Evolutionary conservation across 345 rosid genomes (phyloP).

Genomic region (Acer negundo): DNA sequence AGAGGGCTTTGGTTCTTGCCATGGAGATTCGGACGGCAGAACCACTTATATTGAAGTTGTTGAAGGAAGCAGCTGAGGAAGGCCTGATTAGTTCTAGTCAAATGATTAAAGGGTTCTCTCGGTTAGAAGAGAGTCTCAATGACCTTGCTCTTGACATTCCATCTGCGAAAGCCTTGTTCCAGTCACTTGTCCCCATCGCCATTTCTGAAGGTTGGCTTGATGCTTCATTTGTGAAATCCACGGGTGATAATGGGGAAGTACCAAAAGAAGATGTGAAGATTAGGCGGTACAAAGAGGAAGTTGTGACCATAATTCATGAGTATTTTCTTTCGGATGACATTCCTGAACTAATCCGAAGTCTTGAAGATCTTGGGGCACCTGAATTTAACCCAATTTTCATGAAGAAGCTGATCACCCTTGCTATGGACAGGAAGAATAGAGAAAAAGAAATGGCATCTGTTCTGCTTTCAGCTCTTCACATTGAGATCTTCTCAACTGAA

Average conservation of each 20-base stretch:
- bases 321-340: constrained; percentile 98
- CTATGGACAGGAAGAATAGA: constrained; percentile 96
- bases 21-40: constrained; percentile 81
- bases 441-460: constrained; percentile 99
- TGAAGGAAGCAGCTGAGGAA: constrained; percentile 95
- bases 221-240: constrained; percentile 46
- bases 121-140: constrained; percentile 86
- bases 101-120: constrained; percentile 85
- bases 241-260: constrained; percentile 44
- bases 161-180: constrained; percentile 65
- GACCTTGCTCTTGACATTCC: constrained; percentile 98
- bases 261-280: constrained; percentile 51
- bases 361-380: constrained; percentile 79
- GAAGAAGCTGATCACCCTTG: constrained; percentile 90
- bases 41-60: constrained; percentile 61
- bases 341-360: constrained; percentile 87
- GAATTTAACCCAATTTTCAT: constrained; percentile 77
- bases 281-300: constrained; percentile 73
- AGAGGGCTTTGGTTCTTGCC: constrained; percentile 85
- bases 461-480: constrained; percentile 88
- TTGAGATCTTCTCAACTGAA: constrained; percentile 90
- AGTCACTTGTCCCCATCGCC: constrained; percentile 67
- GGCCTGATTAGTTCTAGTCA: constrained; percentile 94
- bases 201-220: constrained; percentile 92
- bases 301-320: constrained; percentile 81